phyloP scores from a whole-genome alignment of 257 asterid species.

The Primulina tabacum region DNA sequence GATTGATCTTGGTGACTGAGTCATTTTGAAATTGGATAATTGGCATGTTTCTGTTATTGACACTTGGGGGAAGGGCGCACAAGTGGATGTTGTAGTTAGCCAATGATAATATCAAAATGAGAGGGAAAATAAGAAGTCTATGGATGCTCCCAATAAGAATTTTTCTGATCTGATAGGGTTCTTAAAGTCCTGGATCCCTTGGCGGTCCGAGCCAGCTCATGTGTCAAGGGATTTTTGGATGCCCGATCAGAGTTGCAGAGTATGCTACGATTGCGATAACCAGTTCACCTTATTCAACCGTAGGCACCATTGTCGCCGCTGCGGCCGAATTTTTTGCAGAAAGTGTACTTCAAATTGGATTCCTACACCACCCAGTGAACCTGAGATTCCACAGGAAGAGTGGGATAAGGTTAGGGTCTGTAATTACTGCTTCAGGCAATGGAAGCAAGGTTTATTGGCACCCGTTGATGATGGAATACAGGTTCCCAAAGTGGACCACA shows the following conservation, averaged over 20 bases:
- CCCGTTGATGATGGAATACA: conserved; percentile 45
- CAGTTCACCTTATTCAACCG: conserved; percentile 79
- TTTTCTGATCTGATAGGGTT: conserved; percentile 58
- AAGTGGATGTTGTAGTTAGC: conserved; percentile 41
- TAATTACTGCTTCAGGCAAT: conserved; percentile 73
- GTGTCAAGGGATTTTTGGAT: conserved; percentile 96
- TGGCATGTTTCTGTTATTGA: conserved; percentile 9
- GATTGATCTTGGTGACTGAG: conserved; percentile 11
- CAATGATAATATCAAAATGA: conserved; percentile 62
- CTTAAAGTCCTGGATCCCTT: conserved; percentile 75
- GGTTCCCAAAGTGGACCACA: conserved; percentile 45
- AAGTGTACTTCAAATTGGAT: conserved; percentile 84
- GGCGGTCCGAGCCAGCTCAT: conserved; percentile 70
- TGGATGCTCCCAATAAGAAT: conserved; percentile 59
- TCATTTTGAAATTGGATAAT: conserved; percentile 20
- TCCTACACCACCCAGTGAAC: conserved; percentile 42
- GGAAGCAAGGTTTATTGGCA: conserved; percentile 50
- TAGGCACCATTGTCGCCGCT: conserved; percentile 93
- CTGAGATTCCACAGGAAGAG: conserved; percentile 43
- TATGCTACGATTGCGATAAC: conserved; percentile 94
- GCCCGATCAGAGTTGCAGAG: conserved; percentile 97
- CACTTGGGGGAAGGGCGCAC: conserved; percentile 23
- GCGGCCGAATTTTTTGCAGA: conserved; percentile 83
- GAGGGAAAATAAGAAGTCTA: conserved; percentile 45
- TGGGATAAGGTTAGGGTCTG: conserved; percentile 81